Evolutionary conservation across 176 grass and related monocot species (phyloP), one percentile per base, ranked within the genome.

Genomic region (Cenchrus fungigraminus): DNA sequence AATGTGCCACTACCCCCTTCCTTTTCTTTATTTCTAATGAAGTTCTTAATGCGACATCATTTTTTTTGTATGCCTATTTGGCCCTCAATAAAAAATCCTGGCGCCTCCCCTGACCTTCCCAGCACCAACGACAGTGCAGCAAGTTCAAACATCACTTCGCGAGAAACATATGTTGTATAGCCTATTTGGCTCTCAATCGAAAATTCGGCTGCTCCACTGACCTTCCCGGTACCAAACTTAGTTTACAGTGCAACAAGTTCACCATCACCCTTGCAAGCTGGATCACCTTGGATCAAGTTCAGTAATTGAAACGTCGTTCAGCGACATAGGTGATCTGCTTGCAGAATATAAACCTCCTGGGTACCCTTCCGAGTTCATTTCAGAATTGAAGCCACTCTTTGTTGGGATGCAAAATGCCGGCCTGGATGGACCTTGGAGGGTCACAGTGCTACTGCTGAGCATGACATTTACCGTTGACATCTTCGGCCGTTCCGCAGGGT

Each of bases 391-490:
- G 37, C 60, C 76, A 74, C 78, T 75, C 78, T 88, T 91, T 31
- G 72, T 25, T 25, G 22, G 68, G 60, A 89, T 54, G 52, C 71
- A 92, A 61, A 95, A 95, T 6, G 82, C 80, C 32, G 94, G 94
- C 58, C 34, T 87, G 0, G 74, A 83, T 68, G 94, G 91, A 71
- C 63, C 78, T 67, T 88, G 77, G 65, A 93, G 78, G 22, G 82
- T 86, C 22, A 93, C 80, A 6, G 89, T 97, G 17, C 71, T 82
- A 29, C 89, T 88, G 44, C 89, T 82, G 4, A 94, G 87, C 91
- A 97, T 90, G n/a, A 97, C 57, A 53, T 77, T 88, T 62, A 91
- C 87, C 47, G 45, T 82, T 0, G 91, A 91, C 94, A 94, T 94
- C 80, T 64, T 62, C 13, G 94, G 94, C 61, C 91, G 86, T 10